Percentiles rank a stretch among this genome's conserved stretches.
Conservation (phyloP, 108 stramenopile genomes). For the Cyclotella cryptica region DNA sequence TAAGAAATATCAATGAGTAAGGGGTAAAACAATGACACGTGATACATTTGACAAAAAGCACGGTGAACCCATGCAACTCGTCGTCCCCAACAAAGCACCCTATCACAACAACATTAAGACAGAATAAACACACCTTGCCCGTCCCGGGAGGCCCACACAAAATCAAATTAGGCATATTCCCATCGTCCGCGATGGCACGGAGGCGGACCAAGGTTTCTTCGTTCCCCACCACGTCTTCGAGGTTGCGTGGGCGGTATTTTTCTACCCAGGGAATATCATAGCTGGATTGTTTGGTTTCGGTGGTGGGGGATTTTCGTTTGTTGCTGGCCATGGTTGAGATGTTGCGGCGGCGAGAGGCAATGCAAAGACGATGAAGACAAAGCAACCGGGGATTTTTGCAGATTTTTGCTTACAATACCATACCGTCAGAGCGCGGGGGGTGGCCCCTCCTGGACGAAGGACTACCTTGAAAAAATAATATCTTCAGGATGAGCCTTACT, state of each 20-base stretch:
- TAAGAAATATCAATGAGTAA: neutral
- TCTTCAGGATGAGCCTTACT: no score
- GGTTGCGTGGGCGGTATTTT: constrained; percentile 89
- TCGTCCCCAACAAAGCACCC: no score
- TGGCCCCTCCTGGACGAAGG: no score
- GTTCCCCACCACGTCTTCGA: constrained; percentile 97
- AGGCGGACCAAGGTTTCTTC: constrained; percentile 94
- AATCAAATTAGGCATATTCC: constrained; percentile 98
- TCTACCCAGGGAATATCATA: constrained; percentile 98
- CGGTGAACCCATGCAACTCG: neutral
- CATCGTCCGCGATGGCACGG: constrained; percentile 92
- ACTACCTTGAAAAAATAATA: no score
- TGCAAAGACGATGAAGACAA: no score
- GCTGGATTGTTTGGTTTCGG: constrained; percentile 17
- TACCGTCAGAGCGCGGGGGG: no score
- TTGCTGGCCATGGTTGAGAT: constrained; percentile 20
- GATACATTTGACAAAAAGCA: constrained; percentile 9
- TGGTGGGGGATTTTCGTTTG: constrained; percentile 35
- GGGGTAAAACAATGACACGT: neutral
- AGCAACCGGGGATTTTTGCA: no score
- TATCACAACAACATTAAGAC: neutral
- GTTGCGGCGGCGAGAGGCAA: neutral
- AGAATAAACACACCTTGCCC: constrained; percentile 79
- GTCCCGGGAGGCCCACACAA: constrained; percentile 94
- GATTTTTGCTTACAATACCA: no score